Base-by-base conservation (phyloP, 352 stramenopile species). In the Phytophthora europaea region DNA sequence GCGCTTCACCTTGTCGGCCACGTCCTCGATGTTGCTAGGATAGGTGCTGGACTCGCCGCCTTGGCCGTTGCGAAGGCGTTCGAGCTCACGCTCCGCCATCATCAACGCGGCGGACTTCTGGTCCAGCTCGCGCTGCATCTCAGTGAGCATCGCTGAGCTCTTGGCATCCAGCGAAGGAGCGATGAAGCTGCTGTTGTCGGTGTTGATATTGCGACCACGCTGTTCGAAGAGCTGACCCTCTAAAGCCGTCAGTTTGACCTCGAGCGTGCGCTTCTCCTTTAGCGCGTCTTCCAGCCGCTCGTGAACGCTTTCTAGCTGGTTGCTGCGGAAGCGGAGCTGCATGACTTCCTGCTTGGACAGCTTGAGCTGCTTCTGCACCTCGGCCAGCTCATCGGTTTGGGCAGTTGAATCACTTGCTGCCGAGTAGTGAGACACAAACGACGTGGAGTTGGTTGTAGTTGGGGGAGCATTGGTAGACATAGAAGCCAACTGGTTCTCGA, bases 241-340 rank as follows among this genome's bases (percentile, higher is more conserved):
- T 3, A 95, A 72, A 1, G 88, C 83, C 6, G 87, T 93, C n/a
- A 95, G 67, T 70, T 95, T 95, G 34, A 91, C 88, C 61, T 94
- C 79, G 5, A 95, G 66, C 34, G 88, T 88, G 20, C 88, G 85
- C 52, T 95, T 95, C 64, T 93, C 88, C 67, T 93, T 94, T 20
- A 93, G 65, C n/a, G 83, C 76, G 0, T 91, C 82, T 55, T 95
- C 88, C 2, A 93, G 73, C 45, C 85, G 81, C 45, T 94, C 83
- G 50, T 92, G 69, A 4, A 92, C 78, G 47, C 80, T 90, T 45
- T 93, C 88, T 13, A 93, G 75, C 65, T 92, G 87, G 58, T 95
- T 95, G 45, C 86, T 94, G 34, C 88, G 88, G 76, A 93, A 95
- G 0, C 86, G 88, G 20, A 95, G 82, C 75, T 94, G 85, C 88